Base-by-base conservation (phyloP, 441 rosid genomes). In the Bruguiera hainesii region DNA sequence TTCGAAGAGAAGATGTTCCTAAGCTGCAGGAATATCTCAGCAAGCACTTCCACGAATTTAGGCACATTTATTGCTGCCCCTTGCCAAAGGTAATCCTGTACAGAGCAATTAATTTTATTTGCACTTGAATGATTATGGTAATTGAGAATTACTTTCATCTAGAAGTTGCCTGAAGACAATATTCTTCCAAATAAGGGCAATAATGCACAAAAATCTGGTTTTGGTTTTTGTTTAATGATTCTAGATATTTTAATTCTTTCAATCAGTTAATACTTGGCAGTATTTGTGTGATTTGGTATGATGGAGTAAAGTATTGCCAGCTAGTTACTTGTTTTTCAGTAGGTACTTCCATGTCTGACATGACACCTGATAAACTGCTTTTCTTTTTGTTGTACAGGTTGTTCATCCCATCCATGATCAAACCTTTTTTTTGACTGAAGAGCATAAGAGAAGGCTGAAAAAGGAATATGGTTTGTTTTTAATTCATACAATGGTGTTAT, bases 391-490 rank as follows among this genome's bases (percentile, higher is more conserved):
- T 63, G 57, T 72, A 23, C 65, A 89, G 98, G 92, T 93, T 76
- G 59, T 70, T 60, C 91, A 93, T 74, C 95, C 98, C 2, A 87
- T 93, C 64, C 88, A 88, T 73, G 97, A 93, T 76, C 91, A 91
- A 73, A 70, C 76, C 49, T 91, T 91, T 71, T 91, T 78, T 73
- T 72, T 93, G 76, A 79, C 85, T 5, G 60, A 61, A 25, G 87
- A 83, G 65, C 97, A 93, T 75, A 83, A 84, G 75, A 78, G 55
- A 74, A 85, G 76, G 82, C 90, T 91, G 49, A 93, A 91, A 78
- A 82, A 88, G 75, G 97, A 93, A 84, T 88, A 76, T 65, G 97
- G 98, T 93, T 57, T 65, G 81, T 4, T 25, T 18, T n/a, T 37
- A 51, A 33, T 67, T 25, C 56, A 3, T 55, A 23, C 2, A 31